Evolutionary conservation across 371 early-diverging fungal species (phyloP), one percentile per base, ranked within the genome.

Genomic region (Mucor ambiguus): DNA sequence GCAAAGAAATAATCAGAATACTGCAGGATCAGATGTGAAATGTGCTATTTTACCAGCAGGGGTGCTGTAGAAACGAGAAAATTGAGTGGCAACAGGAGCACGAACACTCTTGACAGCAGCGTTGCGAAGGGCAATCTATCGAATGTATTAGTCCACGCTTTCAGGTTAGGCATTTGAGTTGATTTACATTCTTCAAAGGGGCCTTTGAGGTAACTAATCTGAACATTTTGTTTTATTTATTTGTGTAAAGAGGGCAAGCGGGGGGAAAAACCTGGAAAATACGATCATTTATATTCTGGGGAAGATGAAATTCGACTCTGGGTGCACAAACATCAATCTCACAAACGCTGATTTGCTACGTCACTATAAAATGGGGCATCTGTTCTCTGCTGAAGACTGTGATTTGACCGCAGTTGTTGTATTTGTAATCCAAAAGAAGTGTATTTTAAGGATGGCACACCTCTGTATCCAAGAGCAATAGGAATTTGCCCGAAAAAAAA

Each of bases 61-160:
- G 49, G 64, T 79, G 71, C 85, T 85, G 73, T 87, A 87, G 78
- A 84, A 77, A 68, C 88, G 85, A 69, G 81, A 85, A 70, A 86
- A 79, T 49, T 77, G 75, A 67, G 76, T 77, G 69, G 83, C 83
- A 30, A 82, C 75, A 59, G 88, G 88, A 38, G 88, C 88, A 68
- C 80, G 83, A 37, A 84, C 64, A 55, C 77, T 63, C 71, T 79
- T 80, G 60, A 73, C 75, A 58, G 79, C 77, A 26, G 78, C 80
- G 74, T 86, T 80, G 67, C 88, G 88, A 54, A 80, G 68, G 62
- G 88, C 85, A 77, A 87, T 81, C 88, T 87, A 68, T 48, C 4
- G n/a, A 57, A 16, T 37, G 43, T 5, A 46, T 35, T 24, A 22
- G 29, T 35, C 32, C 24, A 26, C 20, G 4, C 6, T 30, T 26